Evolutionary conservation across 192 early-diverging fungal species (phyloP), one percentile per base, ranked within the genome.

Genomic region (Allomyces arbusculus): DNA sequence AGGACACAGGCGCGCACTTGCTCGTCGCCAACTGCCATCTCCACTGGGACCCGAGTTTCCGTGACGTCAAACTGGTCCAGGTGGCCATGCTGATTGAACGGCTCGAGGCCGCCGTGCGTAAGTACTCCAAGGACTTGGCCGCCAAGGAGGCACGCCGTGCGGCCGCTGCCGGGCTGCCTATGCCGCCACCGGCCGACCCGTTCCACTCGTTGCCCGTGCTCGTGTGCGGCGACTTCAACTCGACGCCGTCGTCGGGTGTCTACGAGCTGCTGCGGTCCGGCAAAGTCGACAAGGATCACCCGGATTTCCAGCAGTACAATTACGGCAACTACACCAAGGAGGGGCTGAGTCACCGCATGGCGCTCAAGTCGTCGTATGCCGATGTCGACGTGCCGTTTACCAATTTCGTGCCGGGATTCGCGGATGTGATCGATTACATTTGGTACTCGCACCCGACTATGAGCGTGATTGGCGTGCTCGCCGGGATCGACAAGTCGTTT

Each of bases 161-260:
- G 44, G 22, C 63, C 63, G 24, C 63, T 19, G 63, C 63, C 0
- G 33, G 25, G 1, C 10, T 22, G 24, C 22, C 33, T 0, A 69
- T 69, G 9, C 67, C 75, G 8, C 68, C 64, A 75, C 40, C 63
- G 20, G 26, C 61, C 19, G n/a, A 62, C 24, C 61, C 28, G 40
- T 10, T 64, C 66, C n/a, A 65, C 58, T n/a, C 12, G 23, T 61
- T 77, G 6, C 74, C 80, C 14, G 66, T 81, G 23, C 14, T 98
- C n/a, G 76, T 96, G 22, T 87, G 87, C 69, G 95, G 94, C 64
- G 95, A 98, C 72, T 92, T 93, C 72, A 98, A 98, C 75, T 94
- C 91, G 28, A 77, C 82, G 10, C 87, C 91, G 3, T 81, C 83
- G 58, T 92, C 89, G 1, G 94, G 95, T 14, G 90, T 98, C 6